Base-by-base conservation (phyloP, 1,139 yeast species). In the Pichia inconspicua region DNA sequence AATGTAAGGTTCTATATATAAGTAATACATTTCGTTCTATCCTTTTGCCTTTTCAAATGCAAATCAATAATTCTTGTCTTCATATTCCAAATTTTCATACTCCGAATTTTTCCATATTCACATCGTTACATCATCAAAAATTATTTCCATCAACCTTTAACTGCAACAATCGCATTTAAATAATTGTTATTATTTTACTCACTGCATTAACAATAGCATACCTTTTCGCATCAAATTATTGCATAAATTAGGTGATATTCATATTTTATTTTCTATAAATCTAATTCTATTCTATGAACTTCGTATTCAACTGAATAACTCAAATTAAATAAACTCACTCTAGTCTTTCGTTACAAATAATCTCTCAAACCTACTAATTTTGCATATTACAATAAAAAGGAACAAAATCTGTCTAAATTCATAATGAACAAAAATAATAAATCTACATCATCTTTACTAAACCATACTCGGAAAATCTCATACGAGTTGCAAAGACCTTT, bases 401-500 rank as follows among this genome's bases (percentile, higher is more conserved):
- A 36, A 36, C 10, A 19, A 12, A 9, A 40, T 11, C 17, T 11
- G 28, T 10, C 6, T 10, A 30, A 10, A 10, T 30, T 12, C 9
- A 39, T 25, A 7, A 39, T 39, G 41, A 28, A 27, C 15, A 25
- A 39, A 27, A 37, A 43, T 22, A 14, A 27, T 9, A 42, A 34
- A n/a, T 11, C 38, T 14, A 25, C 53, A 15, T 25, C 48, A 25
- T 48, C 53, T 7, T 30, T 50, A 31, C 25, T 50, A 12, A 34
- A 46, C 31, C 47, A 45, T 30, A 44, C 53, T n/a, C 47, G 58
- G 35, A 58, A 53, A 45, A 44, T 55, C 12, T 53, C 59, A 8
- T 45, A 51, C 2, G 52, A 53, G 11, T 46, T 49, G 6, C 43
- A 43, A 38, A 55, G 64, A 47, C 65, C 65, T 2, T 38, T 60